phyloP scores from a whole-genome alignment of 164 flowering plant species.

The Macadamia integrifolia region DNA sequence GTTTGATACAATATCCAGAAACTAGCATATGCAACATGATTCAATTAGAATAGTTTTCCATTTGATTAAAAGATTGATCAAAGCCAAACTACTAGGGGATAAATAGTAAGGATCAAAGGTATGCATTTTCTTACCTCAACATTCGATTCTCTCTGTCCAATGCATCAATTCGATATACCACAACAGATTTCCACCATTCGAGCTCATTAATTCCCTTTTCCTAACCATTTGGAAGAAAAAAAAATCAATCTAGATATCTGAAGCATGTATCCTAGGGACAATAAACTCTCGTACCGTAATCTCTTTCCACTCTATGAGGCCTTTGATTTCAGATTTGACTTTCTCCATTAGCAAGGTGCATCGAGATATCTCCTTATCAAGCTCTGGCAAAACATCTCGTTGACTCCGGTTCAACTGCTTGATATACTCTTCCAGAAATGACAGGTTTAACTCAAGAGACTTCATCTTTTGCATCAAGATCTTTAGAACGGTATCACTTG shows the following conservation, averaged over 20 bases:
- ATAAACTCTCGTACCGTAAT: constrained; percentile 33
- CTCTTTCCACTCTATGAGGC: constrained; percentile 54
- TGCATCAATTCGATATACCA: constrained; percentile 42
- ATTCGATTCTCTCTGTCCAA: constrained; percentile 42
- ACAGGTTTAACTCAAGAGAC: constrained; percentile 58
- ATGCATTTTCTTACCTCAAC: constrained; percentile 47
- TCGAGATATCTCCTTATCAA: constrained; percentile 43
- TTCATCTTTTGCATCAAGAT: constrained; percentile 79
- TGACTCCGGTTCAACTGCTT: constrained; percentile 53
- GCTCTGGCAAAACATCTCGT: constrained; percentile 43
- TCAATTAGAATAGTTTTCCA: too few relatives aligned
- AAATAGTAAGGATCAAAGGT: not conserved
- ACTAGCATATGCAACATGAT: not conserved
- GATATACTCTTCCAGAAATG: constrained; percentile 66
- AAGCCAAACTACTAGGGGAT: not conserved
- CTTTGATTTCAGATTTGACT: constrained; percentile 36
- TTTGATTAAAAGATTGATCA: too few relatives aligned
- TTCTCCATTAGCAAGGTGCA: constrained; percentile 41
- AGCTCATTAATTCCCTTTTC: constrained; percentile 36
- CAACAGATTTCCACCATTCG: constrained; percentile 50
- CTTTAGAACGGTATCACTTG: constrained; percentile 67
- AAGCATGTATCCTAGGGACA: not conserved
- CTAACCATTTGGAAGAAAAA: constrained; percentile 21
- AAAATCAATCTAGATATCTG: constrained; percentile 2
- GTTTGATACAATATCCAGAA: not conserved